Evolutionary conservation across 1,139 yeast genomes (phyloP), one percentile per base, ranked within the genome.

Genomic region (Taphrina sp.): DNA sequence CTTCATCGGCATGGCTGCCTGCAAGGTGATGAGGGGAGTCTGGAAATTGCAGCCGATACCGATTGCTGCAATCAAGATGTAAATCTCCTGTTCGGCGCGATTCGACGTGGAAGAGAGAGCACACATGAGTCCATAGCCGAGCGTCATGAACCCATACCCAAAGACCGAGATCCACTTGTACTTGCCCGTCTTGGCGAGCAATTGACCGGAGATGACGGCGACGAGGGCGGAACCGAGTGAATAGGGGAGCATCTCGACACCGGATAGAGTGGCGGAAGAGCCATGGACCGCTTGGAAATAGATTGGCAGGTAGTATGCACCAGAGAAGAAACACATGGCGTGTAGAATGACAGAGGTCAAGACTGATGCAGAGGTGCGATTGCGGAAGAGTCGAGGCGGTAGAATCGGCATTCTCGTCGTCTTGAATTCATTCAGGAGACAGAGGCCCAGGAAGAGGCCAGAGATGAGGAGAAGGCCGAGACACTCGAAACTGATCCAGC

Each of bases 401-500:
- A 81, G 69, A 14, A 80, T 66, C 2, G 83, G 83, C 45, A 72
- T 64, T 24, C 68, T 67, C 0, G 82, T 74, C 54, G 67, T 67
- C 19, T 58, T 60, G 63, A 79, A 80, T 62, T 80, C 80, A 74
- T 79, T 82, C 22, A 74, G 63, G 22, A 69, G 56, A 60, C 81
- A 81, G 0, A 62, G 63, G 8, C 75, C 64, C 0, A 72, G 41
- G 2, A 76, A 42, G 0, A 76, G 52, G 0, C 80, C 81, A n/a
- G 87, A 85, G 29, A 82, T 61, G 4, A 76, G 72, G 62, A 83
- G 78, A 64, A 78, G 74, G 31, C 71, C 65, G 20, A 83, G 79
- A 0, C 80, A 80, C 1, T 80, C 74, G 2, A 79, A 80, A 1
- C 85, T 79, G 22, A 71, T 69, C 83, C 83, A 79, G 0, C 72